Evolutionary conservation across 1,284 basidiomycete species (phyloP).

Genomic region (Jaminaea rosea): DNA sequence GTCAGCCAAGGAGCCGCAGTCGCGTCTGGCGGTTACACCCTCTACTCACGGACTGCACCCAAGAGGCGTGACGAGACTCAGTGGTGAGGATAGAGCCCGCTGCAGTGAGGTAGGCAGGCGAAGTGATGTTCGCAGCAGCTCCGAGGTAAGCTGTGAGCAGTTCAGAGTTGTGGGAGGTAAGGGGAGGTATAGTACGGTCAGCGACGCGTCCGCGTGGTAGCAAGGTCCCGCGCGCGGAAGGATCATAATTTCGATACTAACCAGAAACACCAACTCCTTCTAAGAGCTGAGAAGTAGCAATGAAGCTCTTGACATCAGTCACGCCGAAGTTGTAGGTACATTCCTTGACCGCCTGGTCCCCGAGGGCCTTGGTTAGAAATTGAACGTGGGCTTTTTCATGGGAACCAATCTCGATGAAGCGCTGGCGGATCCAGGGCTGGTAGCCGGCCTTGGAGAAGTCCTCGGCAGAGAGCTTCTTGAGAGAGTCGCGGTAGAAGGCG

Average conservation of each 20-base stretch:
- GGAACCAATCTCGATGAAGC: slow-evolving; percentile 38
- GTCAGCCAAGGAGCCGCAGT: no score
- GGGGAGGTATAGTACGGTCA: no score
- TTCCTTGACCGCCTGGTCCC: slow-evolving; percentile 52
- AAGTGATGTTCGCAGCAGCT: slow-evolving; percentile 51
- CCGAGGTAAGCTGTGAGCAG: slow-evolving; percentile 61
- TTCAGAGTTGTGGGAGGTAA: no score
- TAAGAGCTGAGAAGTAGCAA: slow-evolving; percentile 54
- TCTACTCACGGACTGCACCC: slow-evolving; percentile 31
- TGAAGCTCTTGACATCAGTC: slow-evolving; percentile 49
- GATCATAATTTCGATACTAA: no score
- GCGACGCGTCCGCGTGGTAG: no score
- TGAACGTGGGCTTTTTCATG: slow-evolving; percentile 57
- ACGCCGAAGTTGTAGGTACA: slow-evolving; percentile 58
- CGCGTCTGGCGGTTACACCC: no score
- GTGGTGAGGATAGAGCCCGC: slow-evolving; percentile 33
- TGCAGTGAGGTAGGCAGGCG: slow-evolving; percentile 22
- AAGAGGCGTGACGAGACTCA: slow-evolving; percentile 26
- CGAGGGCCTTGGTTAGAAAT: slow-evolving; percentile 54
- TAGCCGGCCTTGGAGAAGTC: slow-evolving; percentile 57
- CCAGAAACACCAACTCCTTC: slow-evolving; percentile 58
- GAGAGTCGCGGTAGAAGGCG: slow-evolving; percentile 53
- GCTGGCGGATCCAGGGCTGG: slow-evolving; percentile 52
- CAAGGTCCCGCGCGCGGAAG: no score
- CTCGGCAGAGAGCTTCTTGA: slow-evolving; percentile 36